These are phyloP conservation scores for Boechera divaricarpa DNA, from an alignment of 345 rosid species.

Conservation along the genomic window DNA sequence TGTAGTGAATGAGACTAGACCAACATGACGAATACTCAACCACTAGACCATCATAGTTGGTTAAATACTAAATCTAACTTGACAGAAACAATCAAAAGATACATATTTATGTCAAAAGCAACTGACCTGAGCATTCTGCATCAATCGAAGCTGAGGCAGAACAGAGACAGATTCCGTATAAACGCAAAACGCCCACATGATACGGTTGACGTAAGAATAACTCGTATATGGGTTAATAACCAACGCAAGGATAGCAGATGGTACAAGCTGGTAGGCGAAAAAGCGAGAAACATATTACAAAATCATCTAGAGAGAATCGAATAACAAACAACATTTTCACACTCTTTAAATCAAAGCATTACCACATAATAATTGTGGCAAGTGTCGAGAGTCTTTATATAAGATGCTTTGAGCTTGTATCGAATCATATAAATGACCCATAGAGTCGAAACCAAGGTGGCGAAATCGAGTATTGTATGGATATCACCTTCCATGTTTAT, in stretches of 20 bases:
- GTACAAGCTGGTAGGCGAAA: constrained; percentile 54
- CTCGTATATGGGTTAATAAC: constrained; percentile 54
- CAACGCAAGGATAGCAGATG: constrained; percentile 59
- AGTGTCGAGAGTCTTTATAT: constrained; percentile 66
- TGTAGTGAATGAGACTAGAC: not conserved
- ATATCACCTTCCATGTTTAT: constrained; percentile 55
- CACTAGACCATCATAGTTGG: not conserved
- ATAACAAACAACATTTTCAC: not conserved
- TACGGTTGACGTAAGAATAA: constrained; percentile 23
- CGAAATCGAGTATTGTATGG: constrained; percentile 69
- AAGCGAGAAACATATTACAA: not conserved
- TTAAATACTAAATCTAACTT: not conserved
- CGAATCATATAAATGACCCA: constrained; percentile 85
- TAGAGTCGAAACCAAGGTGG: constrained; percentile 58
- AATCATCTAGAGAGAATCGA: not conserved
- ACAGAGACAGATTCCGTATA: constrained; percentile 78
- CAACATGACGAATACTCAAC: too few relatives aligned
- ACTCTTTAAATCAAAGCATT: constrained; percentile 3
- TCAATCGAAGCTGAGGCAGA: constrained; percentile 84
- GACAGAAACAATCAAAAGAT: not conserved
- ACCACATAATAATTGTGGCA: constrained; percentile 63
- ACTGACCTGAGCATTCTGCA: constrained; percentile 84
- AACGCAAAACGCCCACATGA: constrained; percentile 71
- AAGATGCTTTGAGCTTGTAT: constrained; percentile 70
- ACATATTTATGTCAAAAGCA: constrained; percentile 9